phyloP scores from a whole-genome alignment of 2,329 filamentous ascomycete species.

The Monosporascus sp. region DNA sequence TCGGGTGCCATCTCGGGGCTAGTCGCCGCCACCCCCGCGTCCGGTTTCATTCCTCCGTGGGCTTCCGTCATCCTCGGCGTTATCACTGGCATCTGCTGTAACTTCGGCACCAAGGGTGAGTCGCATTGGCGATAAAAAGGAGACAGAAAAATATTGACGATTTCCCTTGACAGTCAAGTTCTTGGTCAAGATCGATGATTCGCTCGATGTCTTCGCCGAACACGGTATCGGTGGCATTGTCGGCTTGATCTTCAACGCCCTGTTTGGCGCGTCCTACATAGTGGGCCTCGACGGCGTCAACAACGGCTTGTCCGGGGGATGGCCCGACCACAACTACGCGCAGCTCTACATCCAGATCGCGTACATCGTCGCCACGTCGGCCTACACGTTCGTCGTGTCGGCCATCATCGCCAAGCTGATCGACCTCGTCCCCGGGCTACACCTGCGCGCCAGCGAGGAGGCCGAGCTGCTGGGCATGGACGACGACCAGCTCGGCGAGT shows the following conservation, averaged over 20 bases:
- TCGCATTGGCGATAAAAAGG: background rate
- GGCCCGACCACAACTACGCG: conserved; percentile 68
- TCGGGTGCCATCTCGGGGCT: conserved; percentile 67
- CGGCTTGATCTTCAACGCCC: conserved; percentile 66
- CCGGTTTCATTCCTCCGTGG: conserved; percentile 64
- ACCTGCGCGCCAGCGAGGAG: conserved; percentile 74
- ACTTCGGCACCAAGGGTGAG: conserved; percentile 60
- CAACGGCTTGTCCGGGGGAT: conserved; percentile 61
- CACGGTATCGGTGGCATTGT: conserved; percentile 66
- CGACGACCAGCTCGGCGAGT: conserved; percentile 85
- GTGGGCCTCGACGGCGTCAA: conserved; percentile 75
- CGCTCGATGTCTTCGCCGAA: conserved; percentile 67
- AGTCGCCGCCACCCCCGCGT: conserved; percentile 64
- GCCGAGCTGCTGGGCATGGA: conserved; percentile 85
- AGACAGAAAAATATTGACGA: background rate
- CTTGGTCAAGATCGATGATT: conserved; percentile 62
- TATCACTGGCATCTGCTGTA: conserved; percentile 60
- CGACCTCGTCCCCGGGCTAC: conserved; percentile 70
- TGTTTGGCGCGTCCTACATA: conserved; percentile 65
- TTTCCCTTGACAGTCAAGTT: conserved; percentile 43
- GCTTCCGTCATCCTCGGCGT: conserved; percentile 62
- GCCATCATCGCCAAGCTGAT: conserved; percentile 69
- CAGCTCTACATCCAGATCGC: conserved; percentile 76
- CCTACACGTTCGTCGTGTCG: conserved; percentile 69
- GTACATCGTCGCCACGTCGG: conserved; percentile 62